Percentiles rank a stretch among this genome's conserved stretches.
Evolutionary conservation across 192 early-diverging fungal genomes (phyloP).

Genomic region (Backusella circina): DNA sequence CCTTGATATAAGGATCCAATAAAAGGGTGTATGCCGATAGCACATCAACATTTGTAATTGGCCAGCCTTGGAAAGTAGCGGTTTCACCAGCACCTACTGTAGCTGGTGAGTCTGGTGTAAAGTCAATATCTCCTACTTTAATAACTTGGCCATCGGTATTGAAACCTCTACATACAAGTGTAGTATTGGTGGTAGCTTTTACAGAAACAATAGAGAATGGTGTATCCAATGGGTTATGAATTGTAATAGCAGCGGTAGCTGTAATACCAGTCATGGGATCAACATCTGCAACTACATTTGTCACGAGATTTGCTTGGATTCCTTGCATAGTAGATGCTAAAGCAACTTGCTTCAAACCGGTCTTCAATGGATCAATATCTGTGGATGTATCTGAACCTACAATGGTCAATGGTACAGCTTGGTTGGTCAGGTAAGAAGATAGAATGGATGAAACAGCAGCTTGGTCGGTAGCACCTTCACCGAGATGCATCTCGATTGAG

Average conservation of each 20-base stretch:
- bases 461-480: constrained; percentile 12
- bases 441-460: constrained; percentile 31
- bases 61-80: not conserved
- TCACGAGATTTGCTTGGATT: constrained; percentile 39
- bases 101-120: not conserved
- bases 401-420: constrained; percentile 27
- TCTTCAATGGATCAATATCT: constrained; percentile 36
- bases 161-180: not conserved
- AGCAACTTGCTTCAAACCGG: constrained; percentile 37
- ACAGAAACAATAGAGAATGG: not conserved
- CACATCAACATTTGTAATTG: not conserved
- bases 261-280: not conserved
- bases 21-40: not conserved
- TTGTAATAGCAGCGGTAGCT: not conserved
- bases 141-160: not conserved
- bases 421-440: constrained; percentile 38
- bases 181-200: not conserved
- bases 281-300: not conserved
- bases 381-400: constrained; percentile 35
- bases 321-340: constrained; percentile 41
- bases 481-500: constrained; percentile 38
- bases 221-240: constrained; percentile 26
- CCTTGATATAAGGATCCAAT: not conserved
- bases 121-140: not conserved
- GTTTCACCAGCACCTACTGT: not conserved